Conservation (phyloP, 2,329 filamentous ascomycete genomes). For the Xylaria sp. region DNA sequence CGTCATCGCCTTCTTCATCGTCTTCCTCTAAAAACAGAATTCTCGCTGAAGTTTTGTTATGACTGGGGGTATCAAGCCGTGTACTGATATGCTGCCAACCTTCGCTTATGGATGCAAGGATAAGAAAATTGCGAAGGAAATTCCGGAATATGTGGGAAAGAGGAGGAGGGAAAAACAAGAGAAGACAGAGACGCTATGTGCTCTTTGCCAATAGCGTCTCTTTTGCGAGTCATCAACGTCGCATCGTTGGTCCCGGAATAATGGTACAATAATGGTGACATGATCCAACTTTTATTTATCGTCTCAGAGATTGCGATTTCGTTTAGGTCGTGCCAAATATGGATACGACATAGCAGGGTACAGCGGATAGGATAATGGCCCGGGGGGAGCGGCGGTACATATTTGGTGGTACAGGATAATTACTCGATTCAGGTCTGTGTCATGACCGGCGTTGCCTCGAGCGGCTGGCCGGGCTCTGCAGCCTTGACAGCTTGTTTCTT, state of each 20-base stretch:
- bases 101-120: slow-evolving; percentile 30
- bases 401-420: not conserved
- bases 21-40: slow-evolving; percentile 10
- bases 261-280: slow-evolving; percentile 18
- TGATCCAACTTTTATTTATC: slow-evolving; percentile 31
- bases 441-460: slow-evolving; percentile 22
- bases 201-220: slow-evolving; percentile 4
- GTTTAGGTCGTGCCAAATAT: not conserved
- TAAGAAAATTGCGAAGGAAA: slow-evolving; percentile 10
- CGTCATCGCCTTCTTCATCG: not conserved
- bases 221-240: not conserved
- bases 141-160: not conserved
- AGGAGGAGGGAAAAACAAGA: not conserved
- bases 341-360: not conserved
- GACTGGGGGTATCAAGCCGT: slow-evolving; percentile 31
- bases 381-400: slow-evolving; percentile 4
- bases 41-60: slow-evolving; percentile 10
- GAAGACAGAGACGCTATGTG: not conserved
- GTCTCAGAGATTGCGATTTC: slow-evolving; percentile 11
- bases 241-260: slow-evolving; percentile 1
- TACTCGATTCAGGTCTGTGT: slow-evolving; percentile 20
- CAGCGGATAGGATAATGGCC: not conserved
- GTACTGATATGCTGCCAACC: slow-evolving; percentile 27
- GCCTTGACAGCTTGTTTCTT: slow-evolving; percentile 63
- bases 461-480: slow-evolving; percentile 34